phyloP scores from a whole-genome alignment of 108 stramenopile species.

The Stephanodiscus minutulus region DNA sequence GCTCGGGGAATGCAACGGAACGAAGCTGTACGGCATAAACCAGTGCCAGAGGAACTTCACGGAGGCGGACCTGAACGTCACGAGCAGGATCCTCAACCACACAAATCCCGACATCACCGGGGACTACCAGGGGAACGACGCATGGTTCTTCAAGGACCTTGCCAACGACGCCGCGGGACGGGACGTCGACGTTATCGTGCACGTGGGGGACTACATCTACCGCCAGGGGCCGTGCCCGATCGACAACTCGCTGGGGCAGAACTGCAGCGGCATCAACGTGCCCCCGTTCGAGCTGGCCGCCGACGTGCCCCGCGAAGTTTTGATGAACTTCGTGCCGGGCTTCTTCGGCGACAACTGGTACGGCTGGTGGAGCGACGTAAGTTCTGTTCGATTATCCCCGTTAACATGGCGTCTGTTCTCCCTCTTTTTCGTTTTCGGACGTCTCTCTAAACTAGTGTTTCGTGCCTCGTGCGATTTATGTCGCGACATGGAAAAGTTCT shows the following conservation, averaged over 20 bases:
- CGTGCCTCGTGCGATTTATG: no score
- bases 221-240: conserved; percentile 34
- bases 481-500: no score
- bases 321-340: conserved; percentile 36
- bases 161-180: conserved; percentile 2
- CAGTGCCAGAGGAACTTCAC: conserved; percentile 30
- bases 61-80: conserved; percentile 5
- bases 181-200: conserved; percentile 19
- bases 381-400: no score
- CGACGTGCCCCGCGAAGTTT: background rate
- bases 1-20: conserved; percentile 7
- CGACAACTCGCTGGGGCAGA: conserved; percentile 8
- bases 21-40: conserved; percentile 23
- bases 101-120: conserved; percentile 7
- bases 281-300: background rate
- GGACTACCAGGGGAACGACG: conserved; percentile 20
- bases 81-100: no score
- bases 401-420: no score
- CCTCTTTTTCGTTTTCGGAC: no score
- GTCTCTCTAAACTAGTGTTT: no score
- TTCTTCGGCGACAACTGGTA: conserved; percentile 33
- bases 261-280: conserved; percentile 29
- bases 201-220: conserved; percentile 36
- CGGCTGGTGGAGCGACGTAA: conserved; percentile 29
- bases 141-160: conserved; percentile 28